Evolutionary conservation across 106 monocot species (phyloP).

Genomic region (Apostasia ramifera): DNA sequence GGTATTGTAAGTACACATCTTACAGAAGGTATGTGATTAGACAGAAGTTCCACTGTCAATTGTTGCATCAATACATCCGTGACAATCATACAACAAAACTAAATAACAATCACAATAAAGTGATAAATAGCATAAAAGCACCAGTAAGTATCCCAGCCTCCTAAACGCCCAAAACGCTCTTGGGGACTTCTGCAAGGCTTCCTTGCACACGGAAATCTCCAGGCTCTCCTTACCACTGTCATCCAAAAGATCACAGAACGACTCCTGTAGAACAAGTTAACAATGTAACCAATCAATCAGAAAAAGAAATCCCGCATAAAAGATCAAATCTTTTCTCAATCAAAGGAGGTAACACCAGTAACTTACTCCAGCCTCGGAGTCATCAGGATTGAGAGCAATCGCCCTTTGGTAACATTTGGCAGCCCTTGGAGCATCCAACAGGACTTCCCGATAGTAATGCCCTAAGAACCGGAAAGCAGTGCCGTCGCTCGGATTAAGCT

Average conservation of each 20-base stretch:
- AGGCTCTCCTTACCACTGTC: conserved; percentile 77
- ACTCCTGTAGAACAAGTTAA: conserved; percentile 45
- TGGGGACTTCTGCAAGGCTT: conserved; percentile 76
- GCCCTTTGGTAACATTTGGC: conserved; percentile 91
- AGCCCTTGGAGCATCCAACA: conserved; percentile 59
- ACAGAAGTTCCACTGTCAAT: not conserved
- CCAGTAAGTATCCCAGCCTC: conserved; percentile 86
- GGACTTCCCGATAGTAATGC: conserved; percentile 46
- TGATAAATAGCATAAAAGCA: conserved; percentile 10
- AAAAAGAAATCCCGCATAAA: not conserved
- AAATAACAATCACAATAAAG: not conserved
- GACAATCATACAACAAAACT: not conserved
- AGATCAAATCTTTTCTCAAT: not conserved
- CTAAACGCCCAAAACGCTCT: conserved; percentile 94
- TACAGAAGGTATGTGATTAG: too few relatives aligned
- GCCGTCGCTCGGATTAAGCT: conserved; percentile 67
- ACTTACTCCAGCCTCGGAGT: conserved; percentile 86
- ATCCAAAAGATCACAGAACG: conserved; percentile 82
- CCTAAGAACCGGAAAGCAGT: conserved; percentile 68
- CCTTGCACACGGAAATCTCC: conserved; percentile 67
- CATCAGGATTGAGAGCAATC: conserved; percentile 56
- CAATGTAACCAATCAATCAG: not conserved
- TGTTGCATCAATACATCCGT: not conserved
- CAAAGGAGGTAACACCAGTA: not conserved
- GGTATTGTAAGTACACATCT: too few relatives aligned